phyloP scores from a whole-genome alignment of 2,329 filamentous ascomycete genomes.

The Calonectria fujianensis region DNA sequence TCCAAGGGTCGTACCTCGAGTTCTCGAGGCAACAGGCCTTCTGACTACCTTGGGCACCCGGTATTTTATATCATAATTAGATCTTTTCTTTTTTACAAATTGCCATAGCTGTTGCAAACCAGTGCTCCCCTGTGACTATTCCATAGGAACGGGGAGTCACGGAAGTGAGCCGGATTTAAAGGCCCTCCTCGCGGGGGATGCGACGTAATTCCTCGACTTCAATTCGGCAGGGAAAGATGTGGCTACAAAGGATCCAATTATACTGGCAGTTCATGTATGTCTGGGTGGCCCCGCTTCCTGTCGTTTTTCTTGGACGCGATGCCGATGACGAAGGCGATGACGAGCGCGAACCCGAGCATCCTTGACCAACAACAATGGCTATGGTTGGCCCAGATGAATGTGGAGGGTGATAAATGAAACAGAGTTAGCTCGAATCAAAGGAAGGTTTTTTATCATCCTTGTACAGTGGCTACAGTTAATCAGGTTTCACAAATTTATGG shows the following conservation, averaged over 20 bases:
- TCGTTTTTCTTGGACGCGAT: too few relatives aligned
- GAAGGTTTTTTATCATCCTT: not conserved
- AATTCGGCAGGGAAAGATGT: not conserved
- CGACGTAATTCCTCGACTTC: not conserved
- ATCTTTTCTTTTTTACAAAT: too few relatives aligned
- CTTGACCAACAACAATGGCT: not conserved
- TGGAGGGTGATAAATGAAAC: not conserved
- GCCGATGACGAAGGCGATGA: not conserved
- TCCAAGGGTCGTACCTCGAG: not conserved
- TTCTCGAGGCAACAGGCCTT: not conserved
- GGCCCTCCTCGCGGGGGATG: not conserved
- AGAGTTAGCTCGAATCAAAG: not conserved
- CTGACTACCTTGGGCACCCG: too few relatives aligned
- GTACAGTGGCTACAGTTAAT: not conserved
- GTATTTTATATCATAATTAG: too few relatives aligned
- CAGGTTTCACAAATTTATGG: not conserved
- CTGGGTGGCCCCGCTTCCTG: too few relatives aligned
- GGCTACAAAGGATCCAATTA: not conserved
- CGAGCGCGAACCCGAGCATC: not conserved
- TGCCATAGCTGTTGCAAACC: too few relatives aligned
- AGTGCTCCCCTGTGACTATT: too few relatives aligned
- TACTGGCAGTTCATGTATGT: not conserved
- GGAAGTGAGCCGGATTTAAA: too few relatives aligned
- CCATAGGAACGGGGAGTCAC: too few relatives aligned
- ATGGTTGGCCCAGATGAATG: not conserved